These are phyloP conservation scores for Populus tremula DNA, from an alignment of 345 rosid species.

Conservation along the genomic window DNA sequence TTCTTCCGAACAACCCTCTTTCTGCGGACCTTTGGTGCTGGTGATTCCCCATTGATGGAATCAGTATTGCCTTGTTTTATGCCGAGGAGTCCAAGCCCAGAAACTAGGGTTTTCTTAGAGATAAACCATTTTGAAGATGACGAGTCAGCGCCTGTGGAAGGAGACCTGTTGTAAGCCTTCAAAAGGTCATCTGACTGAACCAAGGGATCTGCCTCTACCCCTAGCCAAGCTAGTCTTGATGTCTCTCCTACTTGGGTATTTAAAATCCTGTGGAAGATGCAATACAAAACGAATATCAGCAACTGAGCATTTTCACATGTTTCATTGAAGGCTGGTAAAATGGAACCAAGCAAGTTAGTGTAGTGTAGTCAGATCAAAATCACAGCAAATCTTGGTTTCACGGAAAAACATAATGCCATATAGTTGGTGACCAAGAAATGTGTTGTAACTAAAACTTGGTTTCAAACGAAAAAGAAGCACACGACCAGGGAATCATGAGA, in stretches of 20 bases:
- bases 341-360: neutral
- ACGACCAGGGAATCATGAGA: neutral
- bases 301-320: neutral
- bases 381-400: neutral
- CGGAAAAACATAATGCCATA: neutral
- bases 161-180: conserved; percentile 60
- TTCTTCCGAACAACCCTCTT: conserved; percentile 83
- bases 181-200: conserved; percentile 63
- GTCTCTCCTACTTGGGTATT: conserved; percentile 68
- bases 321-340: neutral
- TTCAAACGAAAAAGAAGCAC: too few relatives aligned
- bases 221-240: conserved; percentile 81
- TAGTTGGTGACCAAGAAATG: too few relatives aligned
- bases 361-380: neutral
- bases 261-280: conserved; percentile 51
- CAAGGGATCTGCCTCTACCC: conserved; percentile 82
- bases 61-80: conserved; percentile 51
- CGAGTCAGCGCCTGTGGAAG: conserved; percentile 35
- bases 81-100: conserved; percentile 81
- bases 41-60: conserved; percentile 37
- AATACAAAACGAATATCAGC: neutral
- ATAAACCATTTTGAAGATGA: conserved; percentile 76
- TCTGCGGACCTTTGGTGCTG: conserved; percentile 61
- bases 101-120: conserved; percentile 70
- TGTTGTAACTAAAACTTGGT: too few relatives aligned